A percentile compares a stretch with the other conserved stretches of the same genome.
Evolutionary conservation across 2,329 filamentous ascomycete genomes (phyloP).

Genomic region (Nothopassalora personata): DNA sequence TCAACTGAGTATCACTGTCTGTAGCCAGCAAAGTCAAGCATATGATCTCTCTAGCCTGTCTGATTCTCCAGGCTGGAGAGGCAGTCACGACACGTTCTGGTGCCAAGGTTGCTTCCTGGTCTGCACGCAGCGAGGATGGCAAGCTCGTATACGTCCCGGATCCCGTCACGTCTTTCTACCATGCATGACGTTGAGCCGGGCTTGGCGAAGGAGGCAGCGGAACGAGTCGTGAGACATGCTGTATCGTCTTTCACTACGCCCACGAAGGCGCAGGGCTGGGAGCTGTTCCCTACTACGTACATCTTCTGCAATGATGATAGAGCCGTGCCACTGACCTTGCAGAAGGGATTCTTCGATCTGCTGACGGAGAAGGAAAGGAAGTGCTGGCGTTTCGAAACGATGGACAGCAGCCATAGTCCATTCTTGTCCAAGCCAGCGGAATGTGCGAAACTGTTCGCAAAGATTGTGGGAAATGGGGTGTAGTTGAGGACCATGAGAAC

Average conservation of each 20-base stretch:
- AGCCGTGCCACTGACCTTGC: conserved; percentile 4
- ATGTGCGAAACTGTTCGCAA: conserved; percentile 8
- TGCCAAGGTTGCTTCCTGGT: conserved; percentile 11
- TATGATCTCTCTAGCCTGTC: conserved; percentile 16
- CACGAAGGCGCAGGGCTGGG: conserved; percentile 14
- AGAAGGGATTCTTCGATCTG: conserved; percentile 2
- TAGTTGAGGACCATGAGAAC: neutral
- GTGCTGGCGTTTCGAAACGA: conserved; percentile 5
- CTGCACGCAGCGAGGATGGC: neutral
- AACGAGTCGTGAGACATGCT: conserved; percentile 6
- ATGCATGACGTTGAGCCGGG: conserved; percentile 16
- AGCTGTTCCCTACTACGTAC: conserved; percentile 15
- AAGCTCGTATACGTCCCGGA: conserved; percentile 8
- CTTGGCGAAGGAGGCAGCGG: conserved; percentile 13
- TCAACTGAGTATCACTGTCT: conserved; percentile 4
- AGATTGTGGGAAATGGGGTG: neutral
- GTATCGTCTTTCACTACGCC: conserved; percentile 6
- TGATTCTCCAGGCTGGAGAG: conserved; percentile 11
- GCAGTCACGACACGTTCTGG: neutral
- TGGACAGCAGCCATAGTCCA: conserved; percentile 18
- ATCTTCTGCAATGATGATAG: conserved; percentile 15
- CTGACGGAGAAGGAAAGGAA: conserved; percentile 8
- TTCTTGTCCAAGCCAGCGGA: conserved; percentile 16
- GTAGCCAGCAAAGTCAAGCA: conserved; percentile 12
- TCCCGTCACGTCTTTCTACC: conserved; percentile 15